Base-by-base conservation (phyloP, 139 green algal species). In the Micractinium sp. region DNA sequence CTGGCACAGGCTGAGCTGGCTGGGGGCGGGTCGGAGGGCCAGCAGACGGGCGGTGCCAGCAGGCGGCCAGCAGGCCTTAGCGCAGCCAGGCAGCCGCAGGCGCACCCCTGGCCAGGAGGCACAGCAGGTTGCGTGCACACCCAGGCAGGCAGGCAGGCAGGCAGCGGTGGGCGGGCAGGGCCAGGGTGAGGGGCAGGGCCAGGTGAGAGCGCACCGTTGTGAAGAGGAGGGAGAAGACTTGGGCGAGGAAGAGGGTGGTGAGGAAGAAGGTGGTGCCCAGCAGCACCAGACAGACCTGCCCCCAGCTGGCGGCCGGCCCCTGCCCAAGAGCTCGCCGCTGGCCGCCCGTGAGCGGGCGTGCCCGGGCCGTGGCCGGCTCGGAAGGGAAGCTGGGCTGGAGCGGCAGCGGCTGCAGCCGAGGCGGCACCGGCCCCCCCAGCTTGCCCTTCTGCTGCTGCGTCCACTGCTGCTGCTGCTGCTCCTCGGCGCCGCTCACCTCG, bases 161-260 rank as follows among this genome's bases (percentile, higher is more conserved):
- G 33, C 76, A 56, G 47, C 47, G 9, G 47, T 56, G 47, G 47
- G 47, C 47, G 47, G n/a, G 47, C 47, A 56, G 47, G 47, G 47
- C 47, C n/a, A n/a, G n/a, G n/a, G n/a, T n/a, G n/a, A n/a, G n/a
- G n/a, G 47, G 5, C 47, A 56, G 47, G 47, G 47, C 9, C 7
- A 9, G 47, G 47, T 16, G 47, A 56, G 47, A 9, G 5, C 47
- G 5, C 82, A 87, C 82, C 82, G 82, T 78, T n/a, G 82, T 87
- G 63, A 87, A 87, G 2, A 78, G 82, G 35, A 87, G 82, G 35
- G 82, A 87, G 36, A 79, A 87, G 63, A 87, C 82, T 61, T 87
- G 82, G 35, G 82, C 9, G 20, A 87, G 82, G 35, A 87, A 78
- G 23, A 87, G 82, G 82, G 3, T 7, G 82, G 29, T 79, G 35